phyloP scores from a whole-genome alignment of 2,329 filamentous ascomycete genomes.

The Neopestalotiopsis clavispora region DNA sequence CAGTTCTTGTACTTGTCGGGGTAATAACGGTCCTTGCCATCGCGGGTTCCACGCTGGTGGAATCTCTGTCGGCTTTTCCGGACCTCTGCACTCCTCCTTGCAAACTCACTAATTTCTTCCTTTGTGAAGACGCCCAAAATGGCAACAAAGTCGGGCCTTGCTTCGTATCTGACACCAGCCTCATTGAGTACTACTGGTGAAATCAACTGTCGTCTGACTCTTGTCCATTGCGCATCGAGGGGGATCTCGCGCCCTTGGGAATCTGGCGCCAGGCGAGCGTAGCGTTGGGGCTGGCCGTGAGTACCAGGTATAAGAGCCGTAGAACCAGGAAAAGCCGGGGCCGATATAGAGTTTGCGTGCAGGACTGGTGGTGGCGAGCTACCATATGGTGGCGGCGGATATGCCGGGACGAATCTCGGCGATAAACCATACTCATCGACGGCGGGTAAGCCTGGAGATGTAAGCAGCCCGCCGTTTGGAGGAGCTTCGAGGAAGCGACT shows the following conservation, averaged over 20 bases:
- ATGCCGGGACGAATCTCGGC: conserved; percentile 44
- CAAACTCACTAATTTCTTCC: conserved; percentile 57
- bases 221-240: conserved; percentile 63
- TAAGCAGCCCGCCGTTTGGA: conserved; percentile 40
- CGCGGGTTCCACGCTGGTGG: conserved; percentile 21
- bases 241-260: conserved; percentile 61
- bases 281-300: conserved; percentile 29
- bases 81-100: conserved; percentile 52
- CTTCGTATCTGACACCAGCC: conserved; percentile 64
- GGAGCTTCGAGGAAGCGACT: conserved; percentile 38
- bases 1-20: conserved; percentile 39
- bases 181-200: conserved; percentile 62
- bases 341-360: conserved; percentile 31
- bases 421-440: conserved; percentile 38
- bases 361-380: conserved; percentile 34
- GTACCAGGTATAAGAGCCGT: not conserved
- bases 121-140: conserved; percentile 59
- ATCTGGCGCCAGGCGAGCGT: conserved; percentile 57
- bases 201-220: conserved; percentile 58
- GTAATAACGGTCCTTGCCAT: conserved; percentile 32
- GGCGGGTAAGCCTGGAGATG: conserved; percentile 34
- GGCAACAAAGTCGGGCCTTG: conserved; percentile 64
- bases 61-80: conserved; percentile 42
- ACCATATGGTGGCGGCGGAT: conserved; percentile 41
- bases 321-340: conserved; percentile 26